Evolutionary conservation across 1,284 basidiomycete species (phyloP).

Genomic region (Sporisorium sorghi): DNA sequence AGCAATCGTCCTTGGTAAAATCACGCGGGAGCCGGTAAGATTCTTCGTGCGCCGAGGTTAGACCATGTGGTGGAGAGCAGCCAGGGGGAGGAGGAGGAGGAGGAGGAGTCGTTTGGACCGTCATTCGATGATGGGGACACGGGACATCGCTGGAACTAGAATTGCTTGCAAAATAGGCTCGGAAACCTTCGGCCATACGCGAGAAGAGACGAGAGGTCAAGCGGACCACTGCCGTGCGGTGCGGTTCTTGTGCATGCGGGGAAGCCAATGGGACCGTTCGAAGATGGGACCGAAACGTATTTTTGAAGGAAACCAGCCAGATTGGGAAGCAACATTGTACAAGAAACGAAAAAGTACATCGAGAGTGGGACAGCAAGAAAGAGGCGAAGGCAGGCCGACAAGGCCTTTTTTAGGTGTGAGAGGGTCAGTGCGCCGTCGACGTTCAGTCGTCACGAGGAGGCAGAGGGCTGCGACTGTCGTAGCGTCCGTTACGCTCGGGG

Average conservation of each 20-base stretch:
- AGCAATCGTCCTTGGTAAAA: neutral
- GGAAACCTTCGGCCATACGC: constrained; percentile 14
- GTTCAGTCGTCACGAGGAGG: constrained; percentile 48
- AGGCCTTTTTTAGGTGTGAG: neutral
- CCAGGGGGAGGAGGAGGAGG: constrained; percentile 3
- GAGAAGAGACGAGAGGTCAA: neutral
- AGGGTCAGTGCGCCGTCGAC: neutral
- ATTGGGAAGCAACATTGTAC: constrained; percentile 7
- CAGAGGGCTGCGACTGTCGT: constrained; percentile 57
- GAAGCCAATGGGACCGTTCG: constrained; percentile 2
- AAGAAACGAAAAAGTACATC: constrained; percentile 29
- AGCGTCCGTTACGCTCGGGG: constrained; percentile 47
- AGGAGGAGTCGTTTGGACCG: constrained; percentile 3
- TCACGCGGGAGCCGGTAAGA: neutral
- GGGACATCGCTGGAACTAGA: constrained; percentile 9
- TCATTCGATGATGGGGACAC: constrained; percentile 3
- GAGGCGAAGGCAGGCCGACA: neutral
- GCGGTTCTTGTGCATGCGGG: constrained; percentile 5
- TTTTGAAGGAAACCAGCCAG: constrained; percentile 29
- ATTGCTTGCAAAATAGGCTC: constrained; percentile 22
- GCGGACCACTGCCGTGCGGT: constrained; percentile 1
- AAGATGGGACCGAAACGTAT: constrained; percentile 4
- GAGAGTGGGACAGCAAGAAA: neutral
- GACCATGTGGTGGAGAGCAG: constrained; percentile 6
- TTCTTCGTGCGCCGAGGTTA: neutral